These are phyloP conservation scores for Trypethelium eluteriae DNA, from an alignment of 495 filamentous ascomycete genomes.

Conservation along the genomic window DNA sequence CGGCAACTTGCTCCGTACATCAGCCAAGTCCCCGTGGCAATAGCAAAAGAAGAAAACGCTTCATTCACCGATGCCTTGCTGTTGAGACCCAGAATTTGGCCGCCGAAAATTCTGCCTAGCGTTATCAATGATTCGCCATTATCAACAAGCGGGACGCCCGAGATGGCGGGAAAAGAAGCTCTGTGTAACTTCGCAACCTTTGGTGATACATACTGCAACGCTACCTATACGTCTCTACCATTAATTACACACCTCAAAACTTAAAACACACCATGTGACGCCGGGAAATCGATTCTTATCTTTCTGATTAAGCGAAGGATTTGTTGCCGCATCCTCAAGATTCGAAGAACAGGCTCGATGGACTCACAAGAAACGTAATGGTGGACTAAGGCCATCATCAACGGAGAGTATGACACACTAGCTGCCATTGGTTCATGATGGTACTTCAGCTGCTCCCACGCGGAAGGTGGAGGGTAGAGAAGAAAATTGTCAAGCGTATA, in stretches of 20 bases:
- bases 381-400: neutral
- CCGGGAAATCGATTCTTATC: no score
- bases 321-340: no score
- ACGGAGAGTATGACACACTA: neutral
- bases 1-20: neutral
- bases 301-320: no score
- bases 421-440: neutral
- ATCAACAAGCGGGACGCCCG: neutral
- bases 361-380: no score
- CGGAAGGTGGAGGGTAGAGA: no score
- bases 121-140: neutral
- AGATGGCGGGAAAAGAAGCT: neutral
- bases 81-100: neutral
- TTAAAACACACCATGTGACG: no score
- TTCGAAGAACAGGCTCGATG: no score
- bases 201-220: neutral
- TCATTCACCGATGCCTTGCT: neutral
- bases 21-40: neutral
- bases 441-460: neutral
- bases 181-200: neutral
- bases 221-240: no score
- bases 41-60: neutral
- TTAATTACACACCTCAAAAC: no score
- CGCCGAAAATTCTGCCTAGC: neutral
- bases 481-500: neutral